These are phyloP conservation scores for Termitomyces sp. DNA, from an alignment of 768 basidiomycete genomes.

Conservation along the genomic window DNA sequence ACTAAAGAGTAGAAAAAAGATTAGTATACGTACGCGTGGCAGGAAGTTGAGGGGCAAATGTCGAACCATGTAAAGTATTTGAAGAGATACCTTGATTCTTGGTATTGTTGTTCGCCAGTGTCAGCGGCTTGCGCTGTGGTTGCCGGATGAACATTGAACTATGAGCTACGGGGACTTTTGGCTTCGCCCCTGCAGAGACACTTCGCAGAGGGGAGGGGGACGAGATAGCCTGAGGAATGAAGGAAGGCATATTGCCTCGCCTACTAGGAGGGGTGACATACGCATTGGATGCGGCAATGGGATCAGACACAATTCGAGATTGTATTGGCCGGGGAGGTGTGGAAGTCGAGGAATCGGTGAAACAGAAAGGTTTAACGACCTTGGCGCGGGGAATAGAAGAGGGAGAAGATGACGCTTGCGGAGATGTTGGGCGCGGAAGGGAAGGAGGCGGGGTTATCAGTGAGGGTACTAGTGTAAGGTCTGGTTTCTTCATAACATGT, in stretches of 20 bases:
- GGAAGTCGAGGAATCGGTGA: slow-evolving; percentile 21
- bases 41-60: slow-evolving; percentile 47
- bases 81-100: slow-evolving; percentile 20
- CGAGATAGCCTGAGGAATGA: slow-evolving; percentile 57
- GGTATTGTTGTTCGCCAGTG: slow-evolving; percentile 21
- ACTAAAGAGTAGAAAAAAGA: slow-evolving; percentile 32
- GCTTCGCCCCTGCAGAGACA: slow-evolving; percentile 21
- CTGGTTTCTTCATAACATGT: background rate
- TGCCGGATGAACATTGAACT: slow-evolving; percentile 42
- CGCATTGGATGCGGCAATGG: slow-evolving; percentile 24
- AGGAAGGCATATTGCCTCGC: slow-evolving; percentile 46
- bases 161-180: slow-evolving; percentile 25
- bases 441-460: slow-evolving; percentile 27
- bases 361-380: slow-evolving; percentile 30
- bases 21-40: slow-evolving; percentile 59
- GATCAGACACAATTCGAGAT: slow-evolving; percentile 17
- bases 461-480: slow-evolving; percentile 9
- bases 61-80: slow-evolving; percentile 55
- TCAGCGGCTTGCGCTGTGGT: slow-evolving; percentile 36
- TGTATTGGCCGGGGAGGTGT: slow-evolving; percentile 27
- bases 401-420: slow-evolving; percentile 30
- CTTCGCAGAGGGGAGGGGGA: slow-evolving; percentile 40
- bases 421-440: slow-evolving; percentile 23
- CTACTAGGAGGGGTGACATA: slow-evolving; percentile 52
- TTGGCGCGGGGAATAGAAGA: slow-evolving; percentile 47